Evolutionary conservation across 352 stramenopile genomes (phyloP), one percentile per base, ranked within the genome.

Genomic region (Phytophthora foliorum): DNA sequence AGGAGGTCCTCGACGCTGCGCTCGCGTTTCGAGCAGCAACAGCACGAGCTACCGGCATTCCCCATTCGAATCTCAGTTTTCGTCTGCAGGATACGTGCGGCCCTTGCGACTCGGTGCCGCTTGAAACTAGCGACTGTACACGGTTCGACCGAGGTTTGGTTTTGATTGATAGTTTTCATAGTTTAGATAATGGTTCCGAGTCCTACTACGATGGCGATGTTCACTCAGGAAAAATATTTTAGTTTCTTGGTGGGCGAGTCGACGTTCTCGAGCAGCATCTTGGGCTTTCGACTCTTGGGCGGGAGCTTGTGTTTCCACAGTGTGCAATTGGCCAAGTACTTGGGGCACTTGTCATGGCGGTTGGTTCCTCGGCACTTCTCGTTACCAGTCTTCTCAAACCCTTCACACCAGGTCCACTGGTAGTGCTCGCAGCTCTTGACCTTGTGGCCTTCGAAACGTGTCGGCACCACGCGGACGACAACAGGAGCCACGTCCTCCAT

Each of bases 351-450:
- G 61, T 95, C 87, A 63, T 95, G 87, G 38, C 87, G 85, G 57
- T 95, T 95, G 14, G 87, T 95, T 41, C 87, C 87, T 38, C 82
- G 86, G 71, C 85, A 95, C 52, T 95, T 95, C 57, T 93, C 87
- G 59, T 95, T 95, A 41, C 84, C 80, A 22, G 85, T 92, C 55
- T 95, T 95, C 44, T 86, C 85, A 27, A 90, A 95, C 4, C 87
- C 87, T 74, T 95, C 87, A 66, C 87, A 95, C 87, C 87, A 95
- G 1, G 85, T 95, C 87, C 87, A 95, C 60, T 93, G 87, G 57
- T 93, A 95, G 61, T 95, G 87, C 52, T 95, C 87, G 39, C 87
- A 95, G 46, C 82, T 92, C 63, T 90, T 90, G 55, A 95, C 86
- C 67, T 95, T 95, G 62, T 69, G 66, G 36, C 87, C 87, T 86